Conservation (phyloP, 2,329 filamentous ascomycete species). For the Dothideomycetidae sp. region DNA sequence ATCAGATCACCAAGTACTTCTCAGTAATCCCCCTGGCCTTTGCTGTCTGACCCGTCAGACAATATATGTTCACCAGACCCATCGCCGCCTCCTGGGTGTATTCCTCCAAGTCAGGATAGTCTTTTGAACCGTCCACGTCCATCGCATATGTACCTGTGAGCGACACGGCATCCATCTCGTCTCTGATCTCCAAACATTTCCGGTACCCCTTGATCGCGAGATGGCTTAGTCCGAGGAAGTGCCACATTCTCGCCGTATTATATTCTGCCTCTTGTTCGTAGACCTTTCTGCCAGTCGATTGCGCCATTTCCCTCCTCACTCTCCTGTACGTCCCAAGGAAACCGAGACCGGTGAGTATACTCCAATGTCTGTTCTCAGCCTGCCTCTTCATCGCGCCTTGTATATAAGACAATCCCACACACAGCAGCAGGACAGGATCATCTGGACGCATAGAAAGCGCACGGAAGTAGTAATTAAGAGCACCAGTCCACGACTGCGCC, state of each 20-base stretch:
- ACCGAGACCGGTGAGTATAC: constrained; percentile 68
- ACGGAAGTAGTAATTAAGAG: constrained; percentile 73
- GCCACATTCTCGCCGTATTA: constrained; percentile 64
- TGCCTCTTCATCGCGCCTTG: constrained; percentile 83
- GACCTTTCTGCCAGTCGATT: constrained; percentile 25
- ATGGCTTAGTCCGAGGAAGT: constrained; percentile 57
- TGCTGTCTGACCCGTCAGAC: constrained; percentile 10
- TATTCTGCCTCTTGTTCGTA: constrained; percentile 64
- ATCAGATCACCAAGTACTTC: constrained; percentile 36
- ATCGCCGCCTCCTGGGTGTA: constrained; percentile 9
- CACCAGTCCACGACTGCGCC: constrained; percentile 68
- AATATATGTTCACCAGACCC: constrained; percentile 7
- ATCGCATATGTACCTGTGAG: constrained; percentile 24
- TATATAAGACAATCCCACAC: constrained; percentile 70
- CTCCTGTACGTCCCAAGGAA: constrained; percentile 63
- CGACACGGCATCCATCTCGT: constrained; percentile 26
- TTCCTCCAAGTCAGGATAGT: constrained; percentile 11
- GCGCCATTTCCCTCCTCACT: not conserved
- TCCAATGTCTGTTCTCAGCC: constrained; percentile 76
- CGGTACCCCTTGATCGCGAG: constrained; percentile 62
- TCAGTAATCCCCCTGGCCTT: constrained; percentile 45
- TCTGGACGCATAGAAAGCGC: constrained; percentile 52
- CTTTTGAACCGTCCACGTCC: constrained; percentile 26
- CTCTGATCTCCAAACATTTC: constrained; percentile 37
- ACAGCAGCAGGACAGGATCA: constrained; percentile 68